Evolutionary conservation across 805 yeast genomes (phyloP), one percentile per base, ranked within the genome.

Genomic region (Candida stauntonica): DNA sequence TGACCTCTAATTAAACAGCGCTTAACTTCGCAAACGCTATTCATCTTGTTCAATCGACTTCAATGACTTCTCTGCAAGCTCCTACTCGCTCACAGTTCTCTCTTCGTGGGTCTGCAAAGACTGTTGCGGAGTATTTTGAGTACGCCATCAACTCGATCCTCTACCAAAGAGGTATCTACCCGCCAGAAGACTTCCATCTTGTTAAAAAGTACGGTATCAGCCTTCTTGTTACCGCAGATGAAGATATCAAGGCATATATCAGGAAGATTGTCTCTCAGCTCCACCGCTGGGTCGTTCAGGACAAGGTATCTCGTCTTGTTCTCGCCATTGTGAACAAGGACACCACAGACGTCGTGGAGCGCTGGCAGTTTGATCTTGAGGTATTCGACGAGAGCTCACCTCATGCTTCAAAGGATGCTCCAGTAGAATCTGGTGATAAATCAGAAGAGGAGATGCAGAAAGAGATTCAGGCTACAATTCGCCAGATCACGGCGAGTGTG

Each of bases 111-210:
- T 83, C 94, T 0, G 78, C 94, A 9, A 77, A 79, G 45, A 68
- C 77, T 0, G 86, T 88, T 1, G 75, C 91, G 1, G 96, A 87
- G 60, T 87, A 85, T 61, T 86, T 89, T 52, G 80, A 86, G 51
- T 86, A 78, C 57, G 75, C 91, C 38, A 79, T 89, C 37, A 82
- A 86, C 55, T 77, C 81, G 33, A 85, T 89, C 18, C 70, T 91
- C 5, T 89, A 82, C 58, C 97, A 91, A 58, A 66, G 98, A 36
- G 95, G 95, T 0, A 79, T 89, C 15, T 89, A 89, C 52, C 95
- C 96, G 0, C 71, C 85, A 4, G 94, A 85, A 45, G 95, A 87
- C 56, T 89, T 91, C 61, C 72, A 72, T 36, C 69, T 80, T 2
- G 87, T 86, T 3, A 72, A 75, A 50, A 87, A 86, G 55, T 91